Percentiles rank a stretch among this genome's conserved stretches.
Conservation (phyloP, 2,329 filamentous ascomycete genomes). For the Hymenoscyphus fructigenus region DNA sequence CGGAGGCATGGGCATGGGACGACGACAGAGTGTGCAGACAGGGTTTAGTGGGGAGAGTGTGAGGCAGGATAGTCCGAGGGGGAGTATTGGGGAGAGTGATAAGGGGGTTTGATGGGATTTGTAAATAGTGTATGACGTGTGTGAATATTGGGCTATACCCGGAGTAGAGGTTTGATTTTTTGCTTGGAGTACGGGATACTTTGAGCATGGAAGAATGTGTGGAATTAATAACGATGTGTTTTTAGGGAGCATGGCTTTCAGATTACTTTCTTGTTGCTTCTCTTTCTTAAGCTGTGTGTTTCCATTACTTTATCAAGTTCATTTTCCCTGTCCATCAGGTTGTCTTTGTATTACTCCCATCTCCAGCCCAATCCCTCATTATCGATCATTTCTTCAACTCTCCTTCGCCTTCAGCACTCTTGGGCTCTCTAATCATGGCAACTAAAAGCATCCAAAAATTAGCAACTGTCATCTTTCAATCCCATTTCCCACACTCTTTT, state of each 20-base stretch:
- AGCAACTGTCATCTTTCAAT: background rate
- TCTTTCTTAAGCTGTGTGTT: background rate
- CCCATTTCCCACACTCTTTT: background rate
- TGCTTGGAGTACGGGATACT: background rate
- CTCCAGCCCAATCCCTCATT: background rate
- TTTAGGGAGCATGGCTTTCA: background rate
- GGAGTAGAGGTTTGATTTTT: background rate
- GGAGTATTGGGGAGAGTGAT: slow-evolving; percentile 24
- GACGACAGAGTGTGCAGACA: slow-evolving; percentile 27
- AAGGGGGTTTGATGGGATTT: slow-evolving; percentile 1
- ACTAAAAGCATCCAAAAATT: background rate
- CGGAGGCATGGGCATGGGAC: slow-evolving; percentile 22
- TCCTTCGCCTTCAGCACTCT: background rate
- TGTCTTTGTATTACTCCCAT: background rate
- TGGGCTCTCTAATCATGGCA: background rate
- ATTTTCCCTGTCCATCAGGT: background rate
- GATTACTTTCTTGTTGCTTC: background rate
- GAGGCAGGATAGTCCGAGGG: slow-evolving; percentile 26
- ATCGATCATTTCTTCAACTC: background rate
- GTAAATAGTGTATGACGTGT: background rate
- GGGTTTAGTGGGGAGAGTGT: slow-evolving; percentile 17
- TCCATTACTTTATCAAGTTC: background rate
- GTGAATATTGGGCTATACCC: slow-evolving; percentile 4
- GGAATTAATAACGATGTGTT: background rate
- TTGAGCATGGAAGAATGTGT: background rate